Evolutionary conservation across 352 stramenopile genomes (phyloP).

Genomic region (Phytophthora hibernalis): DNA sequence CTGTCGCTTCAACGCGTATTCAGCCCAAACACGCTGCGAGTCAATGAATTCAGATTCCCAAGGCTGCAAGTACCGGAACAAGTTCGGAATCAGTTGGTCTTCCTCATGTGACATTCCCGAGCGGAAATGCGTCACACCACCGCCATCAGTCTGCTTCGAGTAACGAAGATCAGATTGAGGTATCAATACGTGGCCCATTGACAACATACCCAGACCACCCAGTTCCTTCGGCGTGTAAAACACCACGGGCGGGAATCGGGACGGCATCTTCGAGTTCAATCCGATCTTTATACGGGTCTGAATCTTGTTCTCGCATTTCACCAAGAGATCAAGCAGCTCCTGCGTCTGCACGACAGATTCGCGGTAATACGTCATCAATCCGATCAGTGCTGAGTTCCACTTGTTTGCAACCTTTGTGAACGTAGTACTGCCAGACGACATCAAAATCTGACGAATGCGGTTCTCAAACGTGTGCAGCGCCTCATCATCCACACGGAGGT

Average conservation of each 20-base stretch:
- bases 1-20: conserved; percentile 99
- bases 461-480: conserved; percentile 98
- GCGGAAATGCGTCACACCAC: conserved; percentile 99
- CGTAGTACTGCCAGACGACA: conserved; percentile 99
- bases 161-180: conserved; percentile 99
- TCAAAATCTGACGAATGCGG: conserved; percentile 99
- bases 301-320: conserved; percentile 99
- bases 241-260: conserved; percentile 98
- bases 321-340: conserved; percentile 99
- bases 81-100: conserved; percentile 99
- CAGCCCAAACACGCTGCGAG: conserved; percentile 99
- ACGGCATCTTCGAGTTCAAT: conserved; percentile 99
- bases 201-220: conserved; percentile 99
- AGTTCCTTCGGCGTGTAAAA: conserved; percentile 99
- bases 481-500: conserved; percentile 96
- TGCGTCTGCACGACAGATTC: conserved; percentile 99
- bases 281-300: conserved; percentile 99
- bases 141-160: conserved; percentile 98
- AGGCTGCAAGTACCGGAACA: conserved; percentile 99
- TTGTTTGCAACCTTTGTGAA: conserved; percentile 99
- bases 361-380: conserved; percentile 99
- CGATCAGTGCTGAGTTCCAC: conserved; percentile 95
- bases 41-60: conserved; percentile 99
- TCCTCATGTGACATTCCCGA: conserved; percentile 97
- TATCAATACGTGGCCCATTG: conserved; percentile 99